phyloP scores from a whole-genome alignment of 495 filamentous ascomycete species.

The Annulohypoxylon moriforme region DNA sequence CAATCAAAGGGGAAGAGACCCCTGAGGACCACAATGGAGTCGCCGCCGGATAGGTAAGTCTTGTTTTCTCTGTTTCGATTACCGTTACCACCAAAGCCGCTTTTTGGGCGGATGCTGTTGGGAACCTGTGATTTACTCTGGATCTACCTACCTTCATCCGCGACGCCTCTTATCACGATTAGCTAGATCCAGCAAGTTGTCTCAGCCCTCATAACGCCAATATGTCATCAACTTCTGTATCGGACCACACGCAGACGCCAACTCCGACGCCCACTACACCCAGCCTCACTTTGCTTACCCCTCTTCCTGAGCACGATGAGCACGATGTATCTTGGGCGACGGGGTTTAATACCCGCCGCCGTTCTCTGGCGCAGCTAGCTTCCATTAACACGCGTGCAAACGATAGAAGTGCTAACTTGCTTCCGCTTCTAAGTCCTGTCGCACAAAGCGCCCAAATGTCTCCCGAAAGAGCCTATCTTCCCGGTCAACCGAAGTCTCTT shows the following conservation, averaged over 20 bases:
- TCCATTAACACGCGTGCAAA: conserved; percentile 38
- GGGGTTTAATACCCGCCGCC: conserved; percentile 42
- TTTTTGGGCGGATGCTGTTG: conserved; percentile 6
- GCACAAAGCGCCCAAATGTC: conserved; percentile 35
- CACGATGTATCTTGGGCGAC: conserved; percentile 46
- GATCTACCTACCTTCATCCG: background rate
- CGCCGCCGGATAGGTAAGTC: conserved; percentile 46
- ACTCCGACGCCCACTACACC: conserved; percentile 37
- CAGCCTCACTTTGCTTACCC: conserved; percentile 13
- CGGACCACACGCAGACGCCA: conserved; percentile 13
- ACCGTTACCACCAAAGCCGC: background rate
- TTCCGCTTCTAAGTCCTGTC: conserved; percentile 50
- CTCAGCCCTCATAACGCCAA: background rate
- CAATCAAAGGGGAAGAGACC: conserved; percentile 12
- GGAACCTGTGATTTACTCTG: background rate
- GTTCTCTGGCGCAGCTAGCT: conserved; percentile 36
- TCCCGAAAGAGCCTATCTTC: conserved; percentile 57
- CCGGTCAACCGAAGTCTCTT: conserved; percentile 73
- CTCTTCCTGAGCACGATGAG: conserved; percentile 31
- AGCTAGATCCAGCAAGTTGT: background rate
- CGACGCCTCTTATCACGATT: background rate
- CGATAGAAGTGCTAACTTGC: conserved; percentile 46
- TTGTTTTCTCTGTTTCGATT: conserved; percentile 20
- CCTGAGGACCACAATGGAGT: conserved; percentile 42
- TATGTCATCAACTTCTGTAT: conserved; percentile 20